Percentiles rank a stretch among this genome's conserved stretches.
Conservation (phyloP, 2,329 filamentous ascomycete genomes). For the Aspergillus pseudonomiae region DNA sequence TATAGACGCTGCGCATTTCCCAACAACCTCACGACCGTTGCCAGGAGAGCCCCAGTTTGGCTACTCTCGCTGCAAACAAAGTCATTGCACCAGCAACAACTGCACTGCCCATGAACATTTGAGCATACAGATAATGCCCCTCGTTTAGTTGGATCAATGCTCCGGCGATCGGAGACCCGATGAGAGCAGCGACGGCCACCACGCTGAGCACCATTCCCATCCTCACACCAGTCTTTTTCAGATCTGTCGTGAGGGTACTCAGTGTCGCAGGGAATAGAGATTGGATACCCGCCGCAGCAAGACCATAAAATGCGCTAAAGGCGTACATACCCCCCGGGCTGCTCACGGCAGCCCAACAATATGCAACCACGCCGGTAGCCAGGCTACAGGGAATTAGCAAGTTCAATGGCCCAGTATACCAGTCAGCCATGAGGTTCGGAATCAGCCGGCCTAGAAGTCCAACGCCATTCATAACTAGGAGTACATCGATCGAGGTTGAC, state of each 20-base stretch:
- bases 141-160: slow-evolving; percentile 51
- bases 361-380: slow-evolving; percentile 47
- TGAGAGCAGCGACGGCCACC: slow-evolving; percentile 57
- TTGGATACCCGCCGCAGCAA: slow-evolving; percentile 66
- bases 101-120: slow-evolving; percentile 53
- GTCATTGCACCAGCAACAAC: slow-evolving; percentile 49
- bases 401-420: slow-evolving; percentile 62
- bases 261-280: slow-evolving; percentile 67
- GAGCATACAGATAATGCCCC: slow-evolving; percentile 54
- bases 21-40: slow-evolving; percentile 33
- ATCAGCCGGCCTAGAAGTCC: slow-evolving; percentile 61
- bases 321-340: slow-evolving; percentile 58
- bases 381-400: slow-evolving; percentile 57
- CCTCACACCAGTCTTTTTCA: slow-evolving; percentile 58
- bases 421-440: slow-evolving; percentile 63
- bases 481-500: slow-evolving; percentile 58
- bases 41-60: slow-evolving; percentile 40
- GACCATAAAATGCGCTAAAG: slow-evolving; percentile 66
- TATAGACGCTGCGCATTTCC: neutral
- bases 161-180: slow-evolving; percentile 59
- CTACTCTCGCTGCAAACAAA: slow-evolving; percentile 45
- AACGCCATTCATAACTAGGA: slow-evolving; percentile 67
- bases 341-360: slow-evolving; percentile 63
- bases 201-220: slow-evolving; percentile 61
- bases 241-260: slow-evolving; percentile 56